Percentiles rank a stretch among this genome's conserved stretches.
Evolutionary conservation across 163 green algal genomes (phyloP).

Genomic region (Scenedesmus sp.): DNA sequence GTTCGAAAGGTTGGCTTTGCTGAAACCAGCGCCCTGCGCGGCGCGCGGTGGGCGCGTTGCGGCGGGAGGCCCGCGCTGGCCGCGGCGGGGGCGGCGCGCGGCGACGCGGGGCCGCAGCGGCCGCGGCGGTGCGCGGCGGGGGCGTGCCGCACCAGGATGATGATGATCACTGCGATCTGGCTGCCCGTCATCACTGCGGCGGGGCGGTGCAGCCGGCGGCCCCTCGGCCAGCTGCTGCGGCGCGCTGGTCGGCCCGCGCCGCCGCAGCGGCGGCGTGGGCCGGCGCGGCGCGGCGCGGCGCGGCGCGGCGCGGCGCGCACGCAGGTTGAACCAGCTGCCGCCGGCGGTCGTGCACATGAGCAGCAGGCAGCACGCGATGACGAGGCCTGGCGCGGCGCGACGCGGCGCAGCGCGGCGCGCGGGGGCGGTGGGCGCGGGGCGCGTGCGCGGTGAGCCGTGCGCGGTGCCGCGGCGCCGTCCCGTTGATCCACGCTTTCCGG

Average conservation of each 20-base stretch:
- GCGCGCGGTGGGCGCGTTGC: no score
- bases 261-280: no score
- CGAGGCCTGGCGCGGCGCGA: no score
- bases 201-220: background rate
- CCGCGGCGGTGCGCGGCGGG: no score
- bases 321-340: background rate
- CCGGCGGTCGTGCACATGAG: conserved; percentile 21
- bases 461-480: no score
- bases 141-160: conserved; percentile 49
- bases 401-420: no score
- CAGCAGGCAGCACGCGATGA: conserved; percentile 4
- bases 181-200: background rate
- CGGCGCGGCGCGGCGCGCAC: background rate
- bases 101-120: no score
- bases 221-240: background rate
- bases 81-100: no score
- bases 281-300: background rate
- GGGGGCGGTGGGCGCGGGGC: no score
- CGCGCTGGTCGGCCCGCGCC: background rate
- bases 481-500: no score
- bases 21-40: conserved; percentile 43
- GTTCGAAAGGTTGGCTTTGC: conserved; percentile 19
- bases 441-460: no score
- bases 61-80: no score
- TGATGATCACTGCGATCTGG: conserved; percentile 9